These are phyloP conservation scores for Lachnellula arida DNA, from an alignment of 2,329 filamentous ascomycete genomes.

Conservation along the genomic window DNA sequence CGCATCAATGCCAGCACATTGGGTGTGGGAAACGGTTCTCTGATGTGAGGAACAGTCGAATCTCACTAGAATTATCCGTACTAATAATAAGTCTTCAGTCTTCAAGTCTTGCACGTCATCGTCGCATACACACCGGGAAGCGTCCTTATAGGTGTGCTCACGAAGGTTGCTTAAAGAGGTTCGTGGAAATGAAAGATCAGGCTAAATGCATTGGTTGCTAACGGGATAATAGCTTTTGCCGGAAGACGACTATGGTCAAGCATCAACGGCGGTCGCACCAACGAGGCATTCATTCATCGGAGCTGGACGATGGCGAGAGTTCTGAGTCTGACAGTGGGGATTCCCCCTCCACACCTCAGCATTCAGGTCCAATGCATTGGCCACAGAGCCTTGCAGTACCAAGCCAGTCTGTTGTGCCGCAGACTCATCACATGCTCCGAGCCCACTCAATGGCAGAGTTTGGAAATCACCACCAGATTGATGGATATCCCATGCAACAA, in stretches of 20 bases:
- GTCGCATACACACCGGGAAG: constrained; percentile 68
- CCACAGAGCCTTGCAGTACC: constrained; percentile 39
- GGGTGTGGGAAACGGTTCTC: constrained; percentile 67
- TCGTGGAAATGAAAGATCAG: constrained; percentile 11
- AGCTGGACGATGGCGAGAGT: constrained; percentile 36
- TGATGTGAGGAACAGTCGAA: constrained; percentile 47
- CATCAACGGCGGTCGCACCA: constrained; percentile 60
- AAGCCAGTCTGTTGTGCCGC: constrained; percentile 31
- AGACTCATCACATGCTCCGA: constrained; percentile 38
- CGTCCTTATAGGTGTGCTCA: constrained; percentile 59
- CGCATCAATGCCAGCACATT: constrained; percentile 60
- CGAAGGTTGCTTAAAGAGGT: constrained; percentile 35
- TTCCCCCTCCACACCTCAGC: constrained; percentile 54
- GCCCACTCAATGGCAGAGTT: constrained; percentile 53
- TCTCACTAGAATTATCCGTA: background rate
- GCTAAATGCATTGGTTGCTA: constrained; percentile 12
- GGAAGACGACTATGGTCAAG: constrained; percentile 68
- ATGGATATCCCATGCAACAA: constrained; percentile 27
- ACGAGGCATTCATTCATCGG: constrained; percentile 50
- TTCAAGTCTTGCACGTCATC: constrained; percentile 44
- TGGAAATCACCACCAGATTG: constrained; percentile 43
- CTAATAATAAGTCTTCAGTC: constrained; percentile 27
- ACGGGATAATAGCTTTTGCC: constrained; percentile 53
- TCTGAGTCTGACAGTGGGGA: constrained; percentile 42
- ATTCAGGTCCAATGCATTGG: constrained; percentile 47